phyloP scores from a whole-genome alignment of 1,284 basidiomycete genomes.

The Bjerkandera adusta region DNA sequence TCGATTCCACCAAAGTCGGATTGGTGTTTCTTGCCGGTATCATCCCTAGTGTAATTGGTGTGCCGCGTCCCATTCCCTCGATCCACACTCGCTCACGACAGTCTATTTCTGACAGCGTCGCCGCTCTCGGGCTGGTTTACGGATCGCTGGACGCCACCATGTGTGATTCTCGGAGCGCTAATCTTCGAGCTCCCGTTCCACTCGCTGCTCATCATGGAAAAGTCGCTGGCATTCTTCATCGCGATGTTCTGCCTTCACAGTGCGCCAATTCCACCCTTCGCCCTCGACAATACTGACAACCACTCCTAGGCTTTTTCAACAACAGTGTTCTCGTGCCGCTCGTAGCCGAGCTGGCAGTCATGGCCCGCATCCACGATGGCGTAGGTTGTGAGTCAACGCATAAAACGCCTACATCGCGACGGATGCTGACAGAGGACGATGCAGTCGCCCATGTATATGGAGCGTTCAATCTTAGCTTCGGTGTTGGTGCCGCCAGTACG shows the following conservation, averaged over 20 bases:
- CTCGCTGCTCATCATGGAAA: conserved; percentile 51
- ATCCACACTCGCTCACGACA: neutral
- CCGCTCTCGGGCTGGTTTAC: conserved; percentile 59
- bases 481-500: conserved; percentile 54
- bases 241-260: conserved; percentile 55
- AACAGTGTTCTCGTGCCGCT: conserved; percentile 57
- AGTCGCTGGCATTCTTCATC: conserved; percentile 59
- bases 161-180: conserved; percentile 47
- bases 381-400: conserved; percentile 69
- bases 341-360: conserved; percentile 60
- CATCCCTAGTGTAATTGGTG: conserved; percentile 65
- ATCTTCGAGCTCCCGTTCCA: conserved; percentile 66
- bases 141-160: conserved; percentile 62
- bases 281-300: too few species aligned
- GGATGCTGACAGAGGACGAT: too few species aligned
- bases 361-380: conserved; percentile 52
- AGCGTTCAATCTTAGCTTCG: conserved; percentile 68
- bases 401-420: neutral
- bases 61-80: conserved; percentile 20
- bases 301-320: conserved; percentile 52
- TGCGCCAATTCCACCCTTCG: conserved; percentile 31
- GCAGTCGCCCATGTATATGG: conserved; percentile 69
- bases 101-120: conserved; percentile 40
- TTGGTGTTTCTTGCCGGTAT: conserved; percentile 72
- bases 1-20: conserved; percentile 62